Percentiles rank a stretch among this genome's conserved stretches.
Conservation (phyloP, 768 basidiomycete genomes). For the Phanerodontia chrysosporium region DNA sequence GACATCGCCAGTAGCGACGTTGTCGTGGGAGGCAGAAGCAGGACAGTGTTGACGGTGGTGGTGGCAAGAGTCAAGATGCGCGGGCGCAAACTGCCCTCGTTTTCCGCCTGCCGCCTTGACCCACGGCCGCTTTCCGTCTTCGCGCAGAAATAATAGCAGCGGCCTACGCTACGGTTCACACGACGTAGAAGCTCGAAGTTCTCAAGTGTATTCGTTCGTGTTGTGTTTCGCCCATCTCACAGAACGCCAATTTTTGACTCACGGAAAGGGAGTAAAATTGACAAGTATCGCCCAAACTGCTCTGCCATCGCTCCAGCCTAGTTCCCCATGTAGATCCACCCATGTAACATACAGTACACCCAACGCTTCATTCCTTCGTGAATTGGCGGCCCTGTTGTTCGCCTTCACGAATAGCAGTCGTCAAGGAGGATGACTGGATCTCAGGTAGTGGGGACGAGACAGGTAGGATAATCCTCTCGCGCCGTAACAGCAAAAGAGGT, state of each 20-base stretch:
- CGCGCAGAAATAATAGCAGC: neutral
- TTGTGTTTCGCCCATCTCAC: neutral
- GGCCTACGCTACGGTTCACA: neutral
- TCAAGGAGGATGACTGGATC: neutral
- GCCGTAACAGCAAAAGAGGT: neutral
- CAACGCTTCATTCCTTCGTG: neutral
- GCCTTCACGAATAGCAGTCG: neutral
- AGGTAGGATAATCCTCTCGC: neutral
- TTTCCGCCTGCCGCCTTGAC: conserved; percentile 1
- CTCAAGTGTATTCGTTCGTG: neutral
- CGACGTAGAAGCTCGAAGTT: neutral
- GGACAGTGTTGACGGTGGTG: conserved; percentile 6
- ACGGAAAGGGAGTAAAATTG: neutral
- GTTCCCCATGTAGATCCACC: neutral
- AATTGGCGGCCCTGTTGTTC: neutral
- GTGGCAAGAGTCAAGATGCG: conserved; percentile 4
- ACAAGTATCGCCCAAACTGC: neutral
- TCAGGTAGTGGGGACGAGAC: neutral
- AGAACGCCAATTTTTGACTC: neutral
- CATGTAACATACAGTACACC: neutral
- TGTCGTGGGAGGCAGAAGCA: conserved; percentile 2
- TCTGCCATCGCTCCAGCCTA: neutral
- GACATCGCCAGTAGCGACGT: conserved; percentile 46
- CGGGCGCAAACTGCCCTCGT: conserved; percentile 3
- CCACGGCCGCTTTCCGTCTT: neutral